Evolutionary conservation across 2,329 filamentous ascomycete genomes (phyloP).

Genomic region (Cordyceps sp.): DNA sequence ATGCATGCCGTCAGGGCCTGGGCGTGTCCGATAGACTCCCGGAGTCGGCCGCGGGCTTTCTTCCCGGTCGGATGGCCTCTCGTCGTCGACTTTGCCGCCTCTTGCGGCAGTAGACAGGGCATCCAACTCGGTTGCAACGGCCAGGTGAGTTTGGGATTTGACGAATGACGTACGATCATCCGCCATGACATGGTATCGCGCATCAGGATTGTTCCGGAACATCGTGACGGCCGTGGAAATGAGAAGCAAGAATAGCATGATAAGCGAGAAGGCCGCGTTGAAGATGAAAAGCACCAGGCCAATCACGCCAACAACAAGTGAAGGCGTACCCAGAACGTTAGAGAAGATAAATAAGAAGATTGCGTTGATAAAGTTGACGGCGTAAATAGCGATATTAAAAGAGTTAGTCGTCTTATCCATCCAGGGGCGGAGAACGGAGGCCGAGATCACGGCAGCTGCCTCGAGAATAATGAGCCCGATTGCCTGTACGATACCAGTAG

Average conservation of each 20-base stretch:
- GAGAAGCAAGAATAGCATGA: conserved; percentile 65
- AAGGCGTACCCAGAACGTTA: conserved; percentile 68
- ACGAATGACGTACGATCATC: conserved; percentile 95
- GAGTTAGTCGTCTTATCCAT: conserved; percentile 98
- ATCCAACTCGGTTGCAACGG: conserved; percentile 67
- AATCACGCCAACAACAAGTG: conserved; percentile 71
- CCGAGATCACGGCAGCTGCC: conserved; percentile 56
- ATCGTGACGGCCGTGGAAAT: conserved; percentile 50
- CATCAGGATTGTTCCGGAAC: conserved; percentile 85
- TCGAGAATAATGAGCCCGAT: conserved; percentile 74
- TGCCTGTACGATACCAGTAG: conserved; percentile 54
- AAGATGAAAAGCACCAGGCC: conserved; percentile 79
- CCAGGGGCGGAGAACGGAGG: conserved; percentile 75
- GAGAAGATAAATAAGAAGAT: conserved; percentile 85
- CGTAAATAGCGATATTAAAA: conserved; percentile 87
- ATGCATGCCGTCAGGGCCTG: too few species aligned
- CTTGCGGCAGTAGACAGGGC: too few species aligned
- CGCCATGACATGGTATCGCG: conserved; percentile 88
- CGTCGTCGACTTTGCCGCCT: too few species aligned
- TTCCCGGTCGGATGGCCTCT: too few species aligned
- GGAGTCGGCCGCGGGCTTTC: too few species aligned
- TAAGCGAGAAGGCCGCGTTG: conserved; percentile 69
- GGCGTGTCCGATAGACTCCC: too few species aligned
- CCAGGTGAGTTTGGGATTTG: conserved; percentile 79
- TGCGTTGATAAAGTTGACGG: conserved; percentile 78